Evolutionary conservation across 768 basidiomycete species (phyloP).

Genomic region (Lactifluus pinguis): DNA sequence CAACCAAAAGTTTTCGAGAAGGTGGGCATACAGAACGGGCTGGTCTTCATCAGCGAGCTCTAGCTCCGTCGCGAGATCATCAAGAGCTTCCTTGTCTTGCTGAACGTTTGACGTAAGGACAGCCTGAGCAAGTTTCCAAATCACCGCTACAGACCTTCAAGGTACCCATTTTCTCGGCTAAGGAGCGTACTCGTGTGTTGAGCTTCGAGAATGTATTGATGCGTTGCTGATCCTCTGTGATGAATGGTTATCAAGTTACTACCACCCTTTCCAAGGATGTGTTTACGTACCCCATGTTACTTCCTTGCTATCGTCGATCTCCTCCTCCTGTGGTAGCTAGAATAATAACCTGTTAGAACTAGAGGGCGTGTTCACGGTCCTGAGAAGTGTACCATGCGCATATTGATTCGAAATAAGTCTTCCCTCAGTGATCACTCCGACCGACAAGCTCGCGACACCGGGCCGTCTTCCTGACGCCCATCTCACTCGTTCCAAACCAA

Average conservation of each 20-base stretch:
- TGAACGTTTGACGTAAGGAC: conserved; percentile 26
- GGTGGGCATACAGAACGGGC: conserved; percentile 52
- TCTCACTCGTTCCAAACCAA: too few relatives aligned
- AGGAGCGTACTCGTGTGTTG: conserved; percentile 63
- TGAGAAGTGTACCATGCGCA: conserved; percentile 44
- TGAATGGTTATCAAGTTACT: neutral
- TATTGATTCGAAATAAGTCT: conserved; percentile 23
- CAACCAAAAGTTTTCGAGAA: neutral
- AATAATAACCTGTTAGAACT: neutral
- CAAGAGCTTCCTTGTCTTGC: conserved; percentile 93
- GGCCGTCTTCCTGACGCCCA: neutral
- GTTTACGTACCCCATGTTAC: conserved; percentile 70
- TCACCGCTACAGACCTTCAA: conserved; percentile 53
- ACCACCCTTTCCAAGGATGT: neutral
- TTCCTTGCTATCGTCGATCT: conserved; percentile 62
- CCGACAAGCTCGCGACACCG: neutral
- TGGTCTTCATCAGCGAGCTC: conserved; percentile 85
- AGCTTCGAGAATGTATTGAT: conserved; percentile 91
- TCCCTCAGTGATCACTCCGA: neutral
- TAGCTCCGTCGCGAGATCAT: conserved; percentile 80
- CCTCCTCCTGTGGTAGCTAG: conserved; percentile 70
- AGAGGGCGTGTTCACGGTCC: neutral
- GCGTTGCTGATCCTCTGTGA: conserved; percentile 66
- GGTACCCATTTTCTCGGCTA: conserved; percentile 62
- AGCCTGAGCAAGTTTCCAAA: neutral